phyloP scores from a whole-genome alignment of 345 rosid genomes.

The Kernera saxatilis region DNA sequence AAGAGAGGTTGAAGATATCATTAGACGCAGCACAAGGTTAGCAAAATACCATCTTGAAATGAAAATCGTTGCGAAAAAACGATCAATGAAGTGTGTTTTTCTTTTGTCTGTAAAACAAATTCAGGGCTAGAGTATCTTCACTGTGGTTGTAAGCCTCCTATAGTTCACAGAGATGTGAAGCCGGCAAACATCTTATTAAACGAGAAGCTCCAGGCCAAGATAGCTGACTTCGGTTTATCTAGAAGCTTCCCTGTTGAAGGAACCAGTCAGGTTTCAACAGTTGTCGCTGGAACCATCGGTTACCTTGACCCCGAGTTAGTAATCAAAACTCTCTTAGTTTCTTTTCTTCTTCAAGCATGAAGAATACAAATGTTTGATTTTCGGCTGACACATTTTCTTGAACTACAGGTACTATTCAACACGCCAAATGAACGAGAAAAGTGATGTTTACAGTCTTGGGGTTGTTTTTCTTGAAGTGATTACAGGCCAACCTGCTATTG shows the following conservation, averaged over 20 bases:
- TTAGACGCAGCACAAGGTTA: constrained; percentile 40
- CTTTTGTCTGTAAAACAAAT: no score
- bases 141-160: constrained; percentile 48
- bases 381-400: no score
- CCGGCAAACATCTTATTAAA: constrained; percentile 43
- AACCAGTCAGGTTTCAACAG: constrained; percentile 12
- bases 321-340: no score
- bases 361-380: no score
- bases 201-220: constrained; percentile 43
- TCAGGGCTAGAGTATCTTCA: constrained; percentile 33
- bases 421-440: constrained; percentile 32
- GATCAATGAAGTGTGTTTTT: not conserved
- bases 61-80: not conserved
- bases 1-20: constrained; percentile 35
- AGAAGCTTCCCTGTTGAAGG: constrained; percentile 31
- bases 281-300: constrained; percentile 36
- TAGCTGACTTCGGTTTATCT: constrained; percentile 50
- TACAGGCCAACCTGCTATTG: constrained; percentile 32
- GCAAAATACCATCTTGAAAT: not conserved
- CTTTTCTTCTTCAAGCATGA: no score
- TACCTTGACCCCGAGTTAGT: constrained; percentile 44
- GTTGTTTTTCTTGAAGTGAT: constrained; percentile 41
- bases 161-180: constrained; percentile 48
- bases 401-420: constrained; percentile 2
- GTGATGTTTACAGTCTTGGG: constrained; percentile 48